Conservation (phyloP, 495 filamentous ascomycete species). For the Hypoxylon lienhwacheense region DNA sequence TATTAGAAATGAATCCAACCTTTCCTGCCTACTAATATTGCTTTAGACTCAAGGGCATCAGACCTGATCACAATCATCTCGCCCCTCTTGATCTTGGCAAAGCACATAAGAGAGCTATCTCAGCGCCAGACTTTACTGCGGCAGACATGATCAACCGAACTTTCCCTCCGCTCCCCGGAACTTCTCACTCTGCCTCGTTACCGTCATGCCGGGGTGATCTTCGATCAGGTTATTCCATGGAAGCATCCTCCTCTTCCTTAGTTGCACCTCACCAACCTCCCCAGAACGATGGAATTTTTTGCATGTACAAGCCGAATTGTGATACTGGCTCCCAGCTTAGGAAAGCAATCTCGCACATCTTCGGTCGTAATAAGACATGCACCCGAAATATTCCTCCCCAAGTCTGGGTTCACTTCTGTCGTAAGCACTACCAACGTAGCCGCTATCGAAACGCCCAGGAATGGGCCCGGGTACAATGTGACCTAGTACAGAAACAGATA, state of each 20-base stretch:
- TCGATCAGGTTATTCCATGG: conserved; percentile 16
- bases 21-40: conserved; percentile 6
- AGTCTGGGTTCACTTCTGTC: conserved; percentile 73
- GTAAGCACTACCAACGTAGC: conserved; percentile 82
- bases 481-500: conserved; percentile 61
- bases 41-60: conserved; percentile 16
- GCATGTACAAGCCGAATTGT: conserved; percentile 48
- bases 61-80: conserved; percentile 9
- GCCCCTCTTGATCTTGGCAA: conserved; percentile 14
- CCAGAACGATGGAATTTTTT: conserved; percentile 21
- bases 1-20: background rate
- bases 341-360: conserved; percentile 81
- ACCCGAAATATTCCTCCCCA: conserved; percentile 66
- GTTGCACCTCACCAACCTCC: conserved; percentile 19
- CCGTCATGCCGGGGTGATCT: conserved; percentile 4
- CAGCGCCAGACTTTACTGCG: conserved; percentile 41
- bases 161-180: conserved; percentile 5
- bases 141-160: conserved; percentile 4
- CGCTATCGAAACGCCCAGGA: conserved; percentile 64
- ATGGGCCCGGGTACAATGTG: conserved; percentile 62
- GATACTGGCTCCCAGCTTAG: conserved; percentile 57
- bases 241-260: conserved; percentile 26
- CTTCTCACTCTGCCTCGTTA: background rate
- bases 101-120: conserved; percentile 45
- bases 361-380: conserved; percentile 82